These are phyloP conservation scores for Capniomyces stellatus DNA, from an alignment of 371 early-diverging fungal species.

Conservation along the genomic window DNA sequence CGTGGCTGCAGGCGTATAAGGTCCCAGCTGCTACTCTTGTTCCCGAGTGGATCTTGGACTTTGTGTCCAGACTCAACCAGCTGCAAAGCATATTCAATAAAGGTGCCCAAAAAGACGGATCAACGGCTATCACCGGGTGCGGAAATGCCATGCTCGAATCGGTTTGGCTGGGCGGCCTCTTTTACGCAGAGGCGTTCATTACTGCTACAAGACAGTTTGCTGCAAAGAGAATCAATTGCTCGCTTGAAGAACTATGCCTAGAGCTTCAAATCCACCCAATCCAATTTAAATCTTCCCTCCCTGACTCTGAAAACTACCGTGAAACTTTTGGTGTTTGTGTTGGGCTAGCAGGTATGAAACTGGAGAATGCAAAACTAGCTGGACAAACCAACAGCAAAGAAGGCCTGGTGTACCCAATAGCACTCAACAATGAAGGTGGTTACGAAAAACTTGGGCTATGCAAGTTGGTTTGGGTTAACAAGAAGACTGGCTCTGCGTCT, in stretches of 20 bases:
- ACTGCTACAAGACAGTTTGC: slow-evolving; percentile 80
- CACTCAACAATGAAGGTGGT: slow-evolving; percentile 1
- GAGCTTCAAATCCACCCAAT: slow-evolving; percentile 25
- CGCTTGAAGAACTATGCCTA: slow-evolving; percentile 44
- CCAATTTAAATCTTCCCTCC: not conserved
- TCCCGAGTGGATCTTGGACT: slow-evolving; percentile 55
- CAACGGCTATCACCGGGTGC: not conserved
- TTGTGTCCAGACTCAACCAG: slow-evolving; percentile 49
- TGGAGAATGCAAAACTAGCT: slow-evolving; percentile 41
- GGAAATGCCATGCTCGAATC: slow-evolving; percentile 6
- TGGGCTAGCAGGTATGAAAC: slow-evolving; percentile 23
- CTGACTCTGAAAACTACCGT: slow-evolving; percentile 1
- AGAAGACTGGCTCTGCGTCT: slow-evolving; percentile 2
- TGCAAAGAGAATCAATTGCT: slow-evolving; percentile 47
- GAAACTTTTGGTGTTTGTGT: slow-evolving; percentile 14
- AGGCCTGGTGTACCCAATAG: not conserved
- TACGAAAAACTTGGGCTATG: not conserved
- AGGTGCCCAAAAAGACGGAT: too few species aligned
- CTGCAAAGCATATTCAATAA: slow-evolving; percentile 32
- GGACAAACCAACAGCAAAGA: not conserved
- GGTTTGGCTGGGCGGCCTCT: slow-evolving; percentile 75
- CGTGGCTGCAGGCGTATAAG: slow-evolving; percentile 56
- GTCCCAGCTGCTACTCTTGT: slow-evolving; percentile 39
- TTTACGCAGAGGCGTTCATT: slow-evolving; percentile 80
- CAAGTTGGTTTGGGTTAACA: not conserved